phyloP scores from a whole-genome alignment of 2,329 filamentous ascomycete species.

The Ophiostoma sp. region DNA sequence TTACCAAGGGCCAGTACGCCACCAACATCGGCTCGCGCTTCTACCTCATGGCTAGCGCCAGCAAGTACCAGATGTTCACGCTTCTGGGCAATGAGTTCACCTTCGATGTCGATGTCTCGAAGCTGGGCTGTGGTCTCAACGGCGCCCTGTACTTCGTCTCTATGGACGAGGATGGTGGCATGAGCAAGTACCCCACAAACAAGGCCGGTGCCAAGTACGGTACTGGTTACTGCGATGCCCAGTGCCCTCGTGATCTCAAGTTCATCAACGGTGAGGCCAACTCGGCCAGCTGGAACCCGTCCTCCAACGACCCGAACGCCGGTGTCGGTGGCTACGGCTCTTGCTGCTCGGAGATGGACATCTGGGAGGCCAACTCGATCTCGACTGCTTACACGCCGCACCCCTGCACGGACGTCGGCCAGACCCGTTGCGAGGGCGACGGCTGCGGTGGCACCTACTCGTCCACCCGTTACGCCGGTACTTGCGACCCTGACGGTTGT shows the following conservation, averaged over 20 bases:
- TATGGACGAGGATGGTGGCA: slow-evolving; percentile 55
- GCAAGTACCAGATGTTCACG: slow-evolving; percentile 51
- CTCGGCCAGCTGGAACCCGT: slow-evolving; percentile 48
- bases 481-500: slow-evolving; percentile 65
- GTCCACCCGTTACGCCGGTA: slow-evolving; percentile 41
- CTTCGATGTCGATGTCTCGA: slow-evolving; percentile 65
- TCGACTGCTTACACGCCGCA: slow-evolving; percentile 61
- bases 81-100: slow-evolving; percentile 63
- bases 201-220: slow-evolving; percentile 52
- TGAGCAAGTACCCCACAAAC: slow-evolving; percentile 48
- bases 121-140: slow-evolving; percentile 59
- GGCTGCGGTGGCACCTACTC: slow-evolving; percentile 52
- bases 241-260: slow-evolving; percentile 49
- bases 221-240: slow-evolving; percentile 54
- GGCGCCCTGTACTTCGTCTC: slow-evolving; percentile 57
- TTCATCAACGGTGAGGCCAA: slow-evolving; percentile 48
- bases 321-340: slow-evolving; percentile 51
- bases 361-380: slow-evolving; percentile 64
- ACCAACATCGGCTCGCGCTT: slow-evolving; percentile 42
- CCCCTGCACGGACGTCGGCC: slow-evolving; percentile 51
- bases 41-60: slow-evolving; percentile 37
- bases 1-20: slow-evolving; percentile 43
- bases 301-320: slow-evolving; percentile 52
- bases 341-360: slow-evolving; percentile 60
- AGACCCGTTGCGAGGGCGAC: slow-evolving; percentile 43